These are phyloP conservation scores for Lasiodiplodia citricola DNA, from an alignment of 2,329 filamentous ascomycete genomes.

Conservation along the genomic window DNA sequence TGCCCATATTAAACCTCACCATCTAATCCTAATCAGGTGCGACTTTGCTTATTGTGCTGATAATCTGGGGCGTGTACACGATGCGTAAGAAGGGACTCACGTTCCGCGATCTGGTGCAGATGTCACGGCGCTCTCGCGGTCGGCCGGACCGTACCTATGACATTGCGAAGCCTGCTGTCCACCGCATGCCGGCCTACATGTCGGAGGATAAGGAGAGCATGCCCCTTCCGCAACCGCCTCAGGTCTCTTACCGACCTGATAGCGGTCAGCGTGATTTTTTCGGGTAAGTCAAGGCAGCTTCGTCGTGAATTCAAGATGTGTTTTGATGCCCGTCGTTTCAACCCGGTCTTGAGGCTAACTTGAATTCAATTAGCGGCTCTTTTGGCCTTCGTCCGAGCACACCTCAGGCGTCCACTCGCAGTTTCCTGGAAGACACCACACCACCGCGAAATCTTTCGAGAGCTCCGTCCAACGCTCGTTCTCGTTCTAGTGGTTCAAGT, in stretches of 20 bases:
- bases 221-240: conserved; percentile 5
- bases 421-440: conserved; percentile 18
- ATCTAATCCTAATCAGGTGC: conserved; percentile 35
- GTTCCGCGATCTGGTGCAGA: conserved; percentile 29
- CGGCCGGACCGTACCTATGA: conserved; percentile 24
- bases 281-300: not conserved
- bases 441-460: conserved; percentile 18
- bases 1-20: not conserved
- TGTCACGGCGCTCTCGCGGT: conserved; percentile 4
- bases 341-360: not conserved
- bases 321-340: conserved; percentile 9
- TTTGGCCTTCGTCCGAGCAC: not conserved
- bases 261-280: conserved; percentile 1
- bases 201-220: conserved; percentile 13
- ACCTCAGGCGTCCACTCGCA: conserved; percentile 1
- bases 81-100: conserved; percentile 46
- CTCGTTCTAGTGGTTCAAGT: conserved; percentile 7
- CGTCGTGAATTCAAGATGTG: not conserved
- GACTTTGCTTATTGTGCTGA: conserved; percentile 45
- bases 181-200: conserved; percentile 13
- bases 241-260: not conserved
- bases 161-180: conserved; percentile 12
- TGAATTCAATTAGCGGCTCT: not conserved
- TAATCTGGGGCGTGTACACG: conserved; percentile 42
- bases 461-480: not conserved